phyloP scores from a whole-genome alignment of 2,329 filamentous ascomycete species.

The Trichoderma simmonsii region DNA sequence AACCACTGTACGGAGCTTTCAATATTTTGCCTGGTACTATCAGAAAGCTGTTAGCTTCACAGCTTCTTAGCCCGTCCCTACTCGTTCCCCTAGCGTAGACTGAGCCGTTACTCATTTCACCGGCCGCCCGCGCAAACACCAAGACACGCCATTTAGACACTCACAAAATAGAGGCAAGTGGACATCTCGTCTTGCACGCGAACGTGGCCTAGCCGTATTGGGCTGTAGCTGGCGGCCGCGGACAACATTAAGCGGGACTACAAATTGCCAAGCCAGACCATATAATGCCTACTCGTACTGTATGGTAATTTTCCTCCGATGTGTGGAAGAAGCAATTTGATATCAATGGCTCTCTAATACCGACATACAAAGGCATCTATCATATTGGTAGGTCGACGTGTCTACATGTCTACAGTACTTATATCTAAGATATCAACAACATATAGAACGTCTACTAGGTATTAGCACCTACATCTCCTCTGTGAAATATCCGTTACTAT shows the following conservation, averaged over 20 bases:
- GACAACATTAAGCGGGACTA: neutral
- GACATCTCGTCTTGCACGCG: neutral
- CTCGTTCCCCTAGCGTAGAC: neutral
- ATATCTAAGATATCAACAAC: neutral
- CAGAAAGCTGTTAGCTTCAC: neutral
- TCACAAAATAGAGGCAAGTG: neutral
- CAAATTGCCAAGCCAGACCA: neutral
- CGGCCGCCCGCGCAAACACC: neutral
- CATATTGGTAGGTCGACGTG: neutral
- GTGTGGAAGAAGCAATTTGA: neutral
- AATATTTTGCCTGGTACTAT: neutral
- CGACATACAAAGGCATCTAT: neutral
- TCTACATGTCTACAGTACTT: neutral
- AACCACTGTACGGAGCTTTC: neutral
- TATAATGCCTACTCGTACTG: neutral
- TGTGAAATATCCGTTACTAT: neutral
- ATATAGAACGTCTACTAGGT: neutral
- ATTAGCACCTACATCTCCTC: neutral
- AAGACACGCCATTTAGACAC: neutral
- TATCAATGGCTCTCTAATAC: neutral
- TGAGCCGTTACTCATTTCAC: neutral
- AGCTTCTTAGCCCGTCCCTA: neutral
- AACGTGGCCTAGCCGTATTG: constrained; percentile 12
- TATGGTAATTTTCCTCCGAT: neutral
- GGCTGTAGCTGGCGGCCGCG: neutral